Evolutionary conservation across 1,284 basidiomycete species (phyloP).

Genomic region (Marasmius sp.): DNA sequence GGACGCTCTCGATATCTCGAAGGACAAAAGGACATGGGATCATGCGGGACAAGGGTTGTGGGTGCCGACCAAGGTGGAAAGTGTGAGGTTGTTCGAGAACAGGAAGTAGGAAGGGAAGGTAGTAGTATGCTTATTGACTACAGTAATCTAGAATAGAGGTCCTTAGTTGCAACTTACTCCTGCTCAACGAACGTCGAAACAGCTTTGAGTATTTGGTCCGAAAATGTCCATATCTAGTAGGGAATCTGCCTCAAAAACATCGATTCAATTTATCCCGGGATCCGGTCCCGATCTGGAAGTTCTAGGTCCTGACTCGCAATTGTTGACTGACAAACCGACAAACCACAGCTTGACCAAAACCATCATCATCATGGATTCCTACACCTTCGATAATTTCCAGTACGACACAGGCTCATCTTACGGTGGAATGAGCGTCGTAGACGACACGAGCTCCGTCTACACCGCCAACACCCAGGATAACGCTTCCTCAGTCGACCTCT

Average conservation of each 20-base stretch:
- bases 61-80: background rate
- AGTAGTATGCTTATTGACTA: too few species aligned
- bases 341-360: background rate
- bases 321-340: background rate
- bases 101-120: too few species aligned
- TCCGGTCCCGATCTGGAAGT: too few species aligned
- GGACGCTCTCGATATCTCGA: slow-evolving; percentile 57
- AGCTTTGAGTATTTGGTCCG: too few species aligned
- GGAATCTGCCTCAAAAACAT: too few species aligned
- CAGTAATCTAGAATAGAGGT: too few species aligned
- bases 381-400: slow-evolving; percentile 79
- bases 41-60: slow-evolving; percentile 21
- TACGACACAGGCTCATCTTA: slow-evolving; percentile 78
- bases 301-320: background rate
- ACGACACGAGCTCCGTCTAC: slow-evolving; percentile 85
- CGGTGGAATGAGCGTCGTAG: slow-evolving; percentile 70
- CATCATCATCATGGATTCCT: slow-evolving; percentile 60
- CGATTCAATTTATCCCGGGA: too few species aligned
- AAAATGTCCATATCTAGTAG: too few species aligned
- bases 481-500: slow-evolving; percentile 59
- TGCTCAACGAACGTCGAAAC: too few species aligned
- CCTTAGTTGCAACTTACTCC: too few species aligned
- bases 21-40: slow-evolving; percentile 36
- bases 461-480: slow-evolving; percentile 66
- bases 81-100: slow-evolving; percentile 4